phyloP scores from a whole-genome alignment of 1,284 basidiomycete genomes.

The Microbotryum lychnidis-dioicae region DNA sequence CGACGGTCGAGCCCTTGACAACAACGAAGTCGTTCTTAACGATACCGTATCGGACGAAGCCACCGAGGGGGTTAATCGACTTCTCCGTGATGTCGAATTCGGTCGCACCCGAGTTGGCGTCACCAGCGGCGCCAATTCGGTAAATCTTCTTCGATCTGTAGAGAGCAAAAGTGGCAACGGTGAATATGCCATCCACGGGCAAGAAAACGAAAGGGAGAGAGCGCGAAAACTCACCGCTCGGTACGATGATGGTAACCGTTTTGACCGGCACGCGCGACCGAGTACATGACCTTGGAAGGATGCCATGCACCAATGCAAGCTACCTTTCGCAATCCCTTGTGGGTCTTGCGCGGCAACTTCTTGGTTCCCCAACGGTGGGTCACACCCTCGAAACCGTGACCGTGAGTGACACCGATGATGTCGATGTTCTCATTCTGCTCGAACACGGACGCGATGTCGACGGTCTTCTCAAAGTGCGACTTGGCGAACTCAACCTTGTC shows the following conservation, averaged over 20 bases:
- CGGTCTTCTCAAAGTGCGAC: slow-evolving; percentile 92
- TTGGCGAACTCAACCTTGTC: slow-evolving; percentile 99
- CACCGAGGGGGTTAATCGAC: slow-evolving; percentile 94
- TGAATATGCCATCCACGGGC: too few relatives aligned
- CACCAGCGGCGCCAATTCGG: slow-evolving; percentile 76
- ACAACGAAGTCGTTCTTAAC: slow-evolving; percentile 98
- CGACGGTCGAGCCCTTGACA: slow-evolving; percentile 76
- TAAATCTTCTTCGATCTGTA: slow-evolving; percentile 89
- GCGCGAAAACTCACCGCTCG: slow-evolving; percentile 28
- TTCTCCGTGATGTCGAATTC: slow-evolving; percentile 91
- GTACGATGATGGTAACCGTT: slow-evolving; percentile 98
- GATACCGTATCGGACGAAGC: slow-evolving; percentile 98
- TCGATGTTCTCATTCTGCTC: slow-evolving; percentile 97
- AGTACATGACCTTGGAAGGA: slow-evolving; percentile 87
- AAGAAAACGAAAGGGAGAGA: background rate
- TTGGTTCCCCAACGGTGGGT: slow-evolving; percentile 97
- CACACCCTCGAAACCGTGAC: slow-evolving; percentile 99
- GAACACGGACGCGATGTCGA: slow-evolving; percentile 78
- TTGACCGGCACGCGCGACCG: slow-evolving; percentile 96
- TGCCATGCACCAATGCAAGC: slow-evolving; percentile 88
- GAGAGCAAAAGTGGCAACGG: slow-evolving; percentile 38
- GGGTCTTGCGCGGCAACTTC: slow-evolving; percentile 97
- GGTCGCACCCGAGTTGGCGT: slow-evolving; percentile 81
- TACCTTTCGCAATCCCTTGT: slow-evolving; percentile 77
- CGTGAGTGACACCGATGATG: slow-evolving; percentile 96